Evolutionary conservation across 2,329 filamentous ascomycete species (phyloP).

Genomic region (Beauveria medogensis): DNA sequence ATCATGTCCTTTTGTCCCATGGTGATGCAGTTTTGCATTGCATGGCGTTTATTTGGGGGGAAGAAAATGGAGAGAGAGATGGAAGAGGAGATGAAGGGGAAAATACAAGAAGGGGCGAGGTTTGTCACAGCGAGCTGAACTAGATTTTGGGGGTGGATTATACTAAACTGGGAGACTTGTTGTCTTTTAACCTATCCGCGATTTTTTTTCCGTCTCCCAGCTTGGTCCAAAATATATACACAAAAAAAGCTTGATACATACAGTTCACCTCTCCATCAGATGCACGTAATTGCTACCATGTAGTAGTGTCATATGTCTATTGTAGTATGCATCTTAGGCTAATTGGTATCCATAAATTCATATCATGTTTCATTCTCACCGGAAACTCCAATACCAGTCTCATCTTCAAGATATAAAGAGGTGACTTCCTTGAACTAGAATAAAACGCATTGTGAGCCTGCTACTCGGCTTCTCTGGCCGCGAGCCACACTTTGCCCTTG

Average conservation of each 20-base stretch:
- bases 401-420: neutral
- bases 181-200: neutral
- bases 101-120: too few relatives aligned
- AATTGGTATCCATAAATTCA: neutral
- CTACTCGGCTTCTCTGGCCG: slow-evolving; percentile 29
- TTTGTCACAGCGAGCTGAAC: neutral
- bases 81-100: too few relatives aligned
- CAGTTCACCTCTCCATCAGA: neutral
- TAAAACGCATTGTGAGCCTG: slow-evolving; percentile 5
- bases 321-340: neutral
- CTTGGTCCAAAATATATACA: slow-evolving; percentile 1
- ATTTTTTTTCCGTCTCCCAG: neutral
- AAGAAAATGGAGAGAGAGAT: slow-evolving; percentile 18
- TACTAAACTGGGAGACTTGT: neutral
- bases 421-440: too few relatives aligned
- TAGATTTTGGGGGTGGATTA: slow-evolving; percentile 8
- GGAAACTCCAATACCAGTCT: neutral
- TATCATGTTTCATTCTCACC: neutral
- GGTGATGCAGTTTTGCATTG: slow-evolving; percentile 16
- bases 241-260: slow-evolving; percentile 8
- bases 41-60: slow-evolving; percentile 19
- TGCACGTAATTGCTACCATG: neutral
- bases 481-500: slow-evolving; percentile 48
- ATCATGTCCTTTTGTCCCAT: neutral
- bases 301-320: neutral